A percentile compares a stretch with the other conserved stretches of the same genome.
phyloP scores from a whole-genome alignment of 768 basidiomycete genomes.

The Phanerochaete carnosa region DNA sequence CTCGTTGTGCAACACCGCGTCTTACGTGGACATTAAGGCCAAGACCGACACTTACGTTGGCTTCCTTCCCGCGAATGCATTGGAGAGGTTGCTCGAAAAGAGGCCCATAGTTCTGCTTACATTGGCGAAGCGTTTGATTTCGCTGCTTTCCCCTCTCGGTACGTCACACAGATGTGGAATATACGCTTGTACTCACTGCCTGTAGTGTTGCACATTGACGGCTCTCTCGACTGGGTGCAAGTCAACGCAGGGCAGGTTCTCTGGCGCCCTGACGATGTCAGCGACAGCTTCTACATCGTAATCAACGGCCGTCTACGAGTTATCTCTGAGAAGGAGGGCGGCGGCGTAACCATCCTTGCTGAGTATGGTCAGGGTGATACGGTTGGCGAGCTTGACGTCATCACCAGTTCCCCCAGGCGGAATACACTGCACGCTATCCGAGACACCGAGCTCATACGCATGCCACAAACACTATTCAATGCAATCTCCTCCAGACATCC shows the following conservation, averaged over 20 bases:
- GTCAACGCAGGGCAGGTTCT: slow-evolving; percentile 93
- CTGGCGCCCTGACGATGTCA: slow-evolving; percentile 86
- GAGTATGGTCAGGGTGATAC: slow-evolving; percentile 98
- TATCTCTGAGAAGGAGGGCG: slow-evolving; percentile 74
- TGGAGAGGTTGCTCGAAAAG: slow-evolving; percentile 89
- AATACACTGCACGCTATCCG: slow-evolving; percentile 97
- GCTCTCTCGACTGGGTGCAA: slow-evolving; percentile 98
- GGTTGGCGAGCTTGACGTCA: slow-evolving; percentile 96
- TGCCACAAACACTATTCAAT: slow-evolving; percentile 97
- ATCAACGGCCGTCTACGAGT: slow-evolving; percentile 95
- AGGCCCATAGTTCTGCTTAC: slow-evolving; percentile 94
- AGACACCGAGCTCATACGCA: slow-evolving; percentile 93
- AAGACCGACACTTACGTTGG: slow-evolving; percentile 99
- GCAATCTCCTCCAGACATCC: slow-evolving; percentile 92
- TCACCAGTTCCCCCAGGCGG: slow-evolving; percentile 82
- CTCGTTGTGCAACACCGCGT: slow-evolving; percentile 86
- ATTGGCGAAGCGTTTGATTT: slow-evolving; percentile 93
- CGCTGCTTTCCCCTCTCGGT: slow-evolving; percentile 91
- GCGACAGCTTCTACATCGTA: slow-evolving; percentile 97
- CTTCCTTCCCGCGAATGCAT: slow-evolving; percentile 82
- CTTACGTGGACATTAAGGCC: slow-evolving; percentile 94
- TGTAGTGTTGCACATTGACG: slow-evolving; percentile 92
- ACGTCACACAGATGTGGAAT: no score
- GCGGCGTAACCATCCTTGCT: slow-evolving; percentile 75
- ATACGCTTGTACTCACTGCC: no score